A percentile compares a stretch with the other conserved stretches of the same genome.
Evolutionary conservation across 768 basidiomycete genomes (phyloP).

Genomic region (Pholiota conissans): DNA sequence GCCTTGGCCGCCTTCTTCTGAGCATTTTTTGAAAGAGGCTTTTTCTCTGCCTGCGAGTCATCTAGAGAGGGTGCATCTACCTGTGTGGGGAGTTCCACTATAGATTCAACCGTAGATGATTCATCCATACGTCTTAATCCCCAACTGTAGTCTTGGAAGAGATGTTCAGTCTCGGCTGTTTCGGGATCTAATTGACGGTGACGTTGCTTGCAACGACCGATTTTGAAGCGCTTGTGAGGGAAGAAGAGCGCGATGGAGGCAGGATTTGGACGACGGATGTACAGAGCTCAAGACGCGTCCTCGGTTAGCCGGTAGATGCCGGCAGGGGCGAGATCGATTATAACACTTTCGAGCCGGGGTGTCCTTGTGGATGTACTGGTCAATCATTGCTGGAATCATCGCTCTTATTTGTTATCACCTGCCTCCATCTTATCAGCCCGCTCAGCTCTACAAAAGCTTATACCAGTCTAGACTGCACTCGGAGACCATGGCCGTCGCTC

Average conservation of each 20-base stretch:
- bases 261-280: neutral
- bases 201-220: neutral
- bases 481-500: slow-evolving; percentile 30
- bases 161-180: neutral
- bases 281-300: neutral
- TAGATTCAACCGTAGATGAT: neutral
- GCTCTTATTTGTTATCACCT: slow-evolving; percentile 25
- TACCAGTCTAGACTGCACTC: slow-evolving; percentile 9
- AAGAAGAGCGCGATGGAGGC: neutral
- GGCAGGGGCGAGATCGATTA: slow-evolving; percentile 40
- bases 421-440: slow-evolving; percentile 14
- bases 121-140: neutral
- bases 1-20: slow-evolving; percentile 76
- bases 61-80: neutral
- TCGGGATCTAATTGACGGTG: neutral
- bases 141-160: neutral
- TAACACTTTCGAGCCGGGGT: slow-evolving; percentile 24
- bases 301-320: slow-evolving; percentile 42
- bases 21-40: slow-evolving; percentile 72
- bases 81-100: neutral
- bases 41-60: slow-evolving; percentile 8
- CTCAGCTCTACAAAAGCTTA: slow-evolving; percentile 5
- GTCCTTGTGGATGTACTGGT: slow-evolving; percentile 22
- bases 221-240: neutral
- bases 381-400: slow-evolving; percentile 24